phyloP scores from a whole-genome alignment of 1,284 basidiomycete species.

The Pseudozyma flocculosa region DNA sequence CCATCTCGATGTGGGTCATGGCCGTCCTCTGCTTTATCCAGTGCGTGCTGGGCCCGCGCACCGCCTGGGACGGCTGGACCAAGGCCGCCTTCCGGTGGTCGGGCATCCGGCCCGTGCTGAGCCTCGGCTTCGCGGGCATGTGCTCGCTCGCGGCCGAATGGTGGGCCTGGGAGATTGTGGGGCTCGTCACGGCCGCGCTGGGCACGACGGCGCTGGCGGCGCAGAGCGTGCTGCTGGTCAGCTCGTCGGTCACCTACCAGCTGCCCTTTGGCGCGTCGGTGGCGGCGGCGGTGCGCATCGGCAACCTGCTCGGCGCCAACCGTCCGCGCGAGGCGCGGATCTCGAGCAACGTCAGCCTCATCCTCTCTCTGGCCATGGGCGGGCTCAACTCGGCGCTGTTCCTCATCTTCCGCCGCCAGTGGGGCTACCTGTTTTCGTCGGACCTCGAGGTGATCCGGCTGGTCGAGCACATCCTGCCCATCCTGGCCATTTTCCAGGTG shows the following conservation, averaged over 20 bases:
- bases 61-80: slow-evolving; percentile 81
- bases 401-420: slow-evolving; percentile 70
- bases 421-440: slow-evolving; percentile 81
- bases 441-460: slow-evolving; percentile 72
- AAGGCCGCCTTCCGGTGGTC: slow-evolving; percentile 51
- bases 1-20: slow-evolving; percentile 83
- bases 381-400: slow-evolving; percentile 66
- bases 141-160: slow-evolving; percentile 79
- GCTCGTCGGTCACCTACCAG: slow-evolving; percentile 75
- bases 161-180: slow-evolving; percentile 85
- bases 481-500: slow-evolving; percentile 68
- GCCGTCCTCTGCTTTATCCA: slow-evolving; percentile 58
- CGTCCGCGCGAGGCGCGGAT: slow-evolving; percentile 54
- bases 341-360: slow-evolving; percentile 49
- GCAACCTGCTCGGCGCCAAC: slow-evolving; percentile 61
- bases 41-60: slow-evolving; percentile 67
- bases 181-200: slow-evolving; percentile 42
- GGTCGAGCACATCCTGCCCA: slow-evolving; percentile 72
- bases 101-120: slow-evolving; percentile 34
- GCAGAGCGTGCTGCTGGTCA: slow-evolving; percentile 73
- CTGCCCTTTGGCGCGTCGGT: slow-evolving; percentile 78
- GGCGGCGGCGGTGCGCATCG: slow-evolving; percentile 77
- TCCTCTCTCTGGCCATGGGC: slow-evolving; percentile 23
- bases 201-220: slow-evolving; percentile 62
- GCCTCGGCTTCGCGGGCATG: slow-evolving; percentile 47